Conservation (phyloP, 176 grass and related monocot genomes). For the Poa pratensis region DNA sequence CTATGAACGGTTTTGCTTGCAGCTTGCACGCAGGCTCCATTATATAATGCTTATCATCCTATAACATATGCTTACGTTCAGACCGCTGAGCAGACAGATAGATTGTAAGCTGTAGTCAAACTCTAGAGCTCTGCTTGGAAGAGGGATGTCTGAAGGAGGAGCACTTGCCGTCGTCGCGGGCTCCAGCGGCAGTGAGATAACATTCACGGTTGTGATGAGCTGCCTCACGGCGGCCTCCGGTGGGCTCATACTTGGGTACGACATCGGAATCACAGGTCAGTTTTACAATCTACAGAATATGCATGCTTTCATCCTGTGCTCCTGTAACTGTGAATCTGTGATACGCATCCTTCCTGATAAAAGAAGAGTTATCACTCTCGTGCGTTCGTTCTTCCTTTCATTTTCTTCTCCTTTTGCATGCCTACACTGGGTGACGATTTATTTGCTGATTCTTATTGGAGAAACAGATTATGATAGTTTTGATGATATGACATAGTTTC, state of each 20-base stretch:
- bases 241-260: constrained; percentile 59
- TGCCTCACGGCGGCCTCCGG: constrained; percentile 62
- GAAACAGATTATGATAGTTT: not conserved
- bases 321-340: too few species aligned
- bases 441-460: not conserved
- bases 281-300: not conserved
- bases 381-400: not conserved
- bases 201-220: constrained; percentile 44
- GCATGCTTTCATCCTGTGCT: not conserved
- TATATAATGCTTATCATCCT: not conserved
- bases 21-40: not conserved
- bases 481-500: not conserved
- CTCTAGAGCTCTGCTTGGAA: not conserved
- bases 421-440: not conserved
- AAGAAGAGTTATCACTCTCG: not conserved
- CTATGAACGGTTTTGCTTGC: not conserved
- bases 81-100: not conserved
- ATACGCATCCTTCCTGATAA: not conserved
- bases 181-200: not conserved
- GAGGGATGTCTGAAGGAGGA: constrained; percentile 12
- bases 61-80: not conserved
- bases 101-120: not conserved
- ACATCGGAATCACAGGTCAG: constrained; percentile 57
- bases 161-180: not conserved
- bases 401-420: not conserved